A percentile compares a stretch with the other conserved stretches of the same genome.
Evolutionary conservation across 306 rosid species (phyloP).

Genomic region (Biancaea sappan): DNA sequence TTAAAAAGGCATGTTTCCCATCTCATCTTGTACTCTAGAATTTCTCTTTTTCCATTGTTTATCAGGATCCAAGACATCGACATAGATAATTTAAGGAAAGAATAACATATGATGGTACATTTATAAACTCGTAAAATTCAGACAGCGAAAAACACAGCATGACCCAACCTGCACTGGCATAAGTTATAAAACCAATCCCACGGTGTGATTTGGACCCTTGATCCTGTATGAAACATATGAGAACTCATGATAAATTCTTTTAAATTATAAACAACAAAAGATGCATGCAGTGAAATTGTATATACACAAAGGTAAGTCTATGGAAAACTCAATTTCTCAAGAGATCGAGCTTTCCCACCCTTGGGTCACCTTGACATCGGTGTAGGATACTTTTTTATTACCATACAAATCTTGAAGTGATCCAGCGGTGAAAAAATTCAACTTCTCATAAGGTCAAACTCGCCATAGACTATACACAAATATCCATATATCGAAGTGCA

Average conservation of each 20-base stretch:
- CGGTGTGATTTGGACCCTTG: slow-evolving; percentile 90
- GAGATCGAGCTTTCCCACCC: no score
- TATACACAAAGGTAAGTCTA: background rate
- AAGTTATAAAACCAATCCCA: slow-evolving; percentile 96
- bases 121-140: slow-evolving; percentile 7
- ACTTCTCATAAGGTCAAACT: no score
- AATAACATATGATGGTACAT: background rate
- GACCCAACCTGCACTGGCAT: slow-evolving; percentile 82
- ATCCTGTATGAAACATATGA: slow-evolving; percentile 59
- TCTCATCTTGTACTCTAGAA: slow-evolving; percentile 6
- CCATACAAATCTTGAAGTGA: no score
- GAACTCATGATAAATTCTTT: background rate
- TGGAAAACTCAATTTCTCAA: no score
- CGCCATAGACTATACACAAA: no score
- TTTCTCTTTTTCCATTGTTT: slow-evolving; percentile 15
- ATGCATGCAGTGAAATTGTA: background rate
- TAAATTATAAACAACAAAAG: background rate
- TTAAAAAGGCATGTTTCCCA: background rate
- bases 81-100: background rate
- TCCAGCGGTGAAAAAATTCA: no score
- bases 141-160: slow-evolving; percentile 26
- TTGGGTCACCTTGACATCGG: no score
- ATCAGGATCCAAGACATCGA: slow-evolving; percentile 18
- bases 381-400: no score
- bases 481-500: background rate